Evolutionary conservation across 148 eudicot species (phyloP).

Genomic region (Spergularia bocconei): DNA sequence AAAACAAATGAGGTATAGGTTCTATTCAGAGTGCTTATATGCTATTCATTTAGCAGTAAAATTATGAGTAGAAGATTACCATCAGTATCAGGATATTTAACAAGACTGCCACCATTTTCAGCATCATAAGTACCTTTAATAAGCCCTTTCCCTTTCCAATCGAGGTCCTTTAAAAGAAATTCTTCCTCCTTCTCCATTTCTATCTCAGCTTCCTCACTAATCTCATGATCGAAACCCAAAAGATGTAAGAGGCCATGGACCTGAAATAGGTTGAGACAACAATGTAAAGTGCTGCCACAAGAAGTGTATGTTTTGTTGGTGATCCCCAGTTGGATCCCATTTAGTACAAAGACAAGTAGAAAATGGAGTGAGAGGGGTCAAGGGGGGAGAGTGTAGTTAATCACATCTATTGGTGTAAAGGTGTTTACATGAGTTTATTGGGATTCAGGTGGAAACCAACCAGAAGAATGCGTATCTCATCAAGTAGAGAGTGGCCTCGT

Average conservation of each 20-base stretch:
- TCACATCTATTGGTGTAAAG: no score
- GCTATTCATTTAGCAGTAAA: not conserved
- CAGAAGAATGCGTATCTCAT: slow-evolving; percentile 89
- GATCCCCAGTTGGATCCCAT: no score
- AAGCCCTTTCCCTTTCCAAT: slow-evolving; percentile 91
- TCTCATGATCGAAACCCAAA: slow-evolving; percentile 91
- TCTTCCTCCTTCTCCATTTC: slow-evolving; percentile 90
- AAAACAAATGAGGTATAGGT: slow-evolving; percentile 14
- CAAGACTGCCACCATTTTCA: slow-evolving; percentile 36
- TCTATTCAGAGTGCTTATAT: slow-evolving; percentile 1
- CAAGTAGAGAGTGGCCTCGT: slow-evolving; percentile 86
- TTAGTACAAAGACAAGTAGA: no score
- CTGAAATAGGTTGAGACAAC: slow-evolving; percentile 31
- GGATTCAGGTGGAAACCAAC: slow-evolving; percentile 40
- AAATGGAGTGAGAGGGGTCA: no score
- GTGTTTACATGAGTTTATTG: no score
- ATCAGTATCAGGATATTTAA: slow-evolving; percentile 49
- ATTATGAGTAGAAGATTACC: slow-evolving; percentile 41
- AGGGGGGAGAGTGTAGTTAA: no score
- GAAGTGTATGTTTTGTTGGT: no score
- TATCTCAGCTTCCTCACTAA: slow-evolving; percentile 83
- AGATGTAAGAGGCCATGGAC: slow-evolving; percentile 94
- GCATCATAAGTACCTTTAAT: slow-evolving; percentile 69
- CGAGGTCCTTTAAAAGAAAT: slow-evolving; percentile 60
- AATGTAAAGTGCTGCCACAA: not conserved